Base-by-base conservation (phyloP, 176 grass and related monocot species). In the Poa annua region DNA sequence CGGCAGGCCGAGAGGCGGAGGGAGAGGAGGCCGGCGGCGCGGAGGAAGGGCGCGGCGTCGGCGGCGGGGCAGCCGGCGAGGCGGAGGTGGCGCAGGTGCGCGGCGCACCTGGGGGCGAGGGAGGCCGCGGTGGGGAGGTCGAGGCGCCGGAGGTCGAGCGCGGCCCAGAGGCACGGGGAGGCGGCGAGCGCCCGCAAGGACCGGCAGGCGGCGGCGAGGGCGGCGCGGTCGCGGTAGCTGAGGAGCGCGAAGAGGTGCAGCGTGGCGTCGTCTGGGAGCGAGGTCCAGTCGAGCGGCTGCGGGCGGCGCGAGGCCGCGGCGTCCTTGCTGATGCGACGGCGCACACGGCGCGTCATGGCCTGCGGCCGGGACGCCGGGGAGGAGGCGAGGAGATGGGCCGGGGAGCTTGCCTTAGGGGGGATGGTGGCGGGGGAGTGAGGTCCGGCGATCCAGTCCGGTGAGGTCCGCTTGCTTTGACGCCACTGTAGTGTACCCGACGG, bases 201-300 rank as follows among this genome's bases (percentile, higher is more conserved):
- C 53, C 74, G 89, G 82, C 96, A 99, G 49, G 87, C 79, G 41
- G 87, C 89, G 29, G 90, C 89, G 45, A 96, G 84, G 75, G 83
- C 83, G 25, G 96, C 91, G 16, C 96, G 89, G 89, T 96, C 93
- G 39, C 96, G 89, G 85, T 99, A 99, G 81, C 93, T 96, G n/a
- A 99, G 89, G 68, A 77, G 85, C 11, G 89, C 73, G 81, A 99
- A 99, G 80, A 99, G 83, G 85, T 96, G 96, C 74, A 96, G 70
- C 55, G 91, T 88, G 67, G 93, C 86, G 65, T 99, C 96, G 69
- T 96, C 89, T 1, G 93, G 91, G 16, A 99, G 87, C 62, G 75
- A 78, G 35, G 89, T 96, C 96, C 96, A 99, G 91, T 99, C 93
- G 78, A 99, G 44, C 90, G 61, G 39, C 8, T 39, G 65, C 32